Base-by-base conservation (phyloP, 2,329 filamentous ascomycete species). In the Fusarium globosum region DNA sequence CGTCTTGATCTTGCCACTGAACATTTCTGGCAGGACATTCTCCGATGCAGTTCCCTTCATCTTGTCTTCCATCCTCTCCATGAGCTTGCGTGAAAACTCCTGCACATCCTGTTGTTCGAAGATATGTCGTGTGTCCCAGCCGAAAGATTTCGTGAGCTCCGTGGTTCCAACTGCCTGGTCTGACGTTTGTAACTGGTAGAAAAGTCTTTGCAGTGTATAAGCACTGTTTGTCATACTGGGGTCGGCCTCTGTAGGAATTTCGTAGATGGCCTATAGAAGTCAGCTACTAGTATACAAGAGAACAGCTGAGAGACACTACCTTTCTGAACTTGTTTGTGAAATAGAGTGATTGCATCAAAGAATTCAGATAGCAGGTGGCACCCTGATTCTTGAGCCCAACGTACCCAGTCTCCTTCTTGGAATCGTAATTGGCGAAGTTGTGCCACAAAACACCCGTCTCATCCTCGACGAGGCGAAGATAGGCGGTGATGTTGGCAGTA, bases 61-160 rank as follows among this genome's bases (percentile, higher is more conserved):
- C 81, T 94, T 96, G 79, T 96, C 93, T 81, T 99, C 97, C 84
- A 99, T 92, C 68, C 94, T 92, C 83, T 99, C 96, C 93, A 99
- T 99, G 71, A 99, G 87, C 81, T 98, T 97, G 65, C 97, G 90
- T 39, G 95, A 98, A 39, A 99, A 86, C 81, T 99, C 96, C 81
- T 99, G 96, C 14, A 99, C 96, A 83, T 99, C 96, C 82, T 99
- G 96, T 81, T 99, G 96, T 83, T 98, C 96, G 77, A 99, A 99
- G 60, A 98, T 97, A 80, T 99, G 96, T 73, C 95, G 91, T 5
- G 96, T 97, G 79, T 99, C 96, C 96, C 96, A 99, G 30, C 96
- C 96, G 81, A 99, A 99, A 0, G 96, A 98, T 75, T 94, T 94
- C 12, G 96, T 99, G 43, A 99, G 89, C 80, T 99, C 96, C 58